Evolutionary conservation across 78 protist species (phyloP).

Genomic region (Tieghemostelium lacteum): DNA sequence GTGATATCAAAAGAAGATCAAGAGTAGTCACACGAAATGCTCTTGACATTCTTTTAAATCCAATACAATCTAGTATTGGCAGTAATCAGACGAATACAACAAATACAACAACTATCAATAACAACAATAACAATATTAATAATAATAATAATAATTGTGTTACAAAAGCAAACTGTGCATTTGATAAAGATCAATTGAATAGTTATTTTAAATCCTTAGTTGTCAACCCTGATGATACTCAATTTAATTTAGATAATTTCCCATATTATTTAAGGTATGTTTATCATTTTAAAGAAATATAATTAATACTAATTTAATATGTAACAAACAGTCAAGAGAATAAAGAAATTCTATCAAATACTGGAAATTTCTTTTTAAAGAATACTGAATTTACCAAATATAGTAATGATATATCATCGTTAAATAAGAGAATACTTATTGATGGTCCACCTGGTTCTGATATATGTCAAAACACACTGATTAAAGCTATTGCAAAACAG

Average conservation of each 20-base stretch:
- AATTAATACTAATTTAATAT: background rate
- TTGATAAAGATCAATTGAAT: background rate
- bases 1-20: too few relatives aligned
- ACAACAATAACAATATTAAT: too few relatives aligned
- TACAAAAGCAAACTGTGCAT: background rate
- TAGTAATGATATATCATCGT: background rate
- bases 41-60: too few relatives aligned
- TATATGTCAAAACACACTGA: background rate
- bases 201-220: background rate
- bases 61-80: too few relatives aligned
- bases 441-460: background rate
- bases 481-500: background rate
- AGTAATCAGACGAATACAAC: too few relatives aligned
- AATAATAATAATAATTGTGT: too few relatives aligned
- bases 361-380: background rate
- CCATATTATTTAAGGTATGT: background rate
- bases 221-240: background rate
- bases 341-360: too few relatives aligned
- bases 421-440: background rate
- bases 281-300: too few relatives aligned
- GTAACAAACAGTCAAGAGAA: background rate
- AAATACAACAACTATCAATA: too few relatives aligned
- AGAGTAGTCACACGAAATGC: too few relatives aligned
- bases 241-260: background rate
- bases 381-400: background rate